Base-by-base conservation (phyloP, 345 rosid species). In the Eucalyptus curtisii region DNA sequence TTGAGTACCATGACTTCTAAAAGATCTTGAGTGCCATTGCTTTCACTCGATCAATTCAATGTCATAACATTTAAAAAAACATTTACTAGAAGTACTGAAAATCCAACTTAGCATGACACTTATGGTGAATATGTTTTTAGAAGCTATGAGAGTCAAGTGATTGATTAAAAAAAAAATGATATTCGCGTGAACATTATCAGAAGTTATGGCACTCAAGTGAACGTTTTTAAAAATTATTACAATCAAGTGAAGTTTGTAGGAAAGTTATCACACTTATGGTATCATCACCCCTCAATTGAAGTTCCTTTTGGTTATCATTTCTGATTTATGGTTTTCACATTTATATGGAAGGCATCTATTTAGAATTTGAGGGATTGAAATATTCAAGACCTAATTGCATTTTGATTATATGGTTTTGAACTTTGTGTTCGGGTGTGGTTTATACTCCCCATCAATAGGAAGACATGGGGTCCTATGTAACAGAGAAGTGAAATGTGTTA, bases 401-500 rank as follows among this genome's bases (percentile, higher is more conserved):
- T 64, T 4, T n/a, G 19, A 64, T 64, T 7, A 14, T 64, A n/a
- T 30, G 37, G 19, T 64, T 64, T 64, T n/a, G 76, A 64, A 68
- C 37, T 33, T 52, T 22, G 4, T 52, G 10, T 52, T 52, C 8
- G 3, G 57, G 57, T 52, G 57, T 52, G 57, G 10, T 52, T 52
- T 52, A 3, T 52, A 19, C 19, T 52, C 24, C 55, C 24, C 57
- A 52, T 52, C 57, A 52, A 52, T 52, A 19, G 24, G 57, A 52
- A 19, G 57, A 52, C 57, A 52, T 52, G 57, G 4, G 57, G 57
- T 52, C 57, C 57, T 52, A 52, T 52, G 57, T 19, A 52, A 52
- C 0, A 52, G 4, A 52, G 4, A 52, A 52, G 7, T 19, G 1
- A 0, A 4, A 52, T 19, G 24, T 52, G 57, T 52, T 52, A 52